Conservation (phyloP, 164 flowering plant genomes). For the Nymphaea thermarum region DNA sequence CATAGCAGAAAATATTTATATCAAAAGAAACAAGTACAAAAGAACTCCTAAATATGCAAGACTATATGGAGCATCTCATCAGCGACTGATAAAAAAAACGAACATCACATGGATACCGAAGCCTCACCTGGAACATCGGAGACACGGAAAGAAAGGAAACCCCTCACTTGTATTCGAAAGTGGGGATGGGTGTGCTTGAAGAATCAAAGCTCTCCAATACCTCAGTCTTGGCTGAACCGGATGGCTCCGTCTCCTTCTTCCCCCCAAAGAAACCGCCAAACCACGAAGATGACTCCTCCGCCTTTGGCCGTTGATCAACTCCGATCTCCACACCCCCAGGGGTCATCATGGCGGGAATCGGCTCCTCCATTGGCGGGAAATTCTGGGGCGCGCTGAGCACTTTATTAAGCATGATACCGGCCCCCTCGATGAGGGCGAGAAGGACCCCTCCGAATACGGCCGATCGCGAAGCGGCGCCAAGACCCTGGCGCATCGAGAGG, state of each 20-base stretch:
- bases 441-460: conserved; percentile 65
- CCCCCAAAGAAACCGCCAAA: conserved; percentile 59
- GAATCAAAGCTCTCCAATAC: conserved; percentile 64
- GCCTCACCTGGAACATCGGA: not conserved
- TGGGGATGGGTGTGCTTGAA: conserved; percentile 39
- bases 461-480: conserved; percentile 43
- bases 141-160: not conserved
- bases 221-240: conserved; percentile 29
- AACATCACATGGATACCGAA: no score
- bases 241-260: conserved; percentile 25
- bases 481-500: conserved; percentile 71
- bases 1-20: no score
- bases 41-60: no score
- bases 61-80: no score
- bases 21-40: no score
- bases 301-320: not conserved
- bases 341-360: conserved; percentile 16
- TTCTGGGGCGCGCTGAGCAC: conserved; percentile 31
- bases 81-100: no score
- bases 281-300: conserved; percentile 39
- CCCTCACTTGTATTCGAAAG: conserved; percentile 46
- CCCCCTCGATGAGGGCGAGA: conserved; percentile 80
- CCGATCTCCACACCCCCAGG: conserved; percentile 3
- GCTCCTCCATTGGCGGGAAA: conserved; percentile 40
- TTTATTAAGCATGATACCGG: conserved; percentile 62